phyloP scores from a whole-genome alignment of 1,284 basidiomycete species.

The Violaceomyces palustris region DNA sequence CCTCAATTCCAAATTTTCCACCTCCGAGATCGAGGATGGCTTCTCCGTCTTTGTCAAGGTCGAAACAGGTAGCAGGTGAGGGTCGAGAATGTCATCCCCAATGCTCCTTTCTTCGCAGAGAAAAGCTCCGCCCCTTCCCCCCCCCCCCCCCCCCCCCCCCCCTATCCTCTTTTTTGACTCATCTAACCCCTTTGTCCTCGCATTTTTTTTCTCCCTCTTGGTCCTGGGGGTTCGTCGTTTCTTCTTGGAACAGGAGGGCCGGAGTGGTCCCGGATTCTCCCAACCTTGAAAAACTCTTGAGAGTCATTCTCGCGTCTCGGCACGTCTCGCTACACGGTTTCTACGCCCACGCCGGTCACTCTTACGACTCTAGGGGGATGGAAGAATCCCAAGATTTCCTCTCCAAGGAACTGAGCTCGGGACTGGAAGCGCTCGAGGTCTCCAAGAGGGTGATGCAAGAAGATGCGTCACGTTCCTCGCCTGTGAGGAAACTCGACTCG shows the following conservation, averaged over 20 bases:
- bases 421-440: conserved; percentile 64
- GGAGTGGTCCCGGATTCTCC: conserved; percentile 63
- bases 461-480: conserved; percentile 6
- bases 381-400: conserved; percentile 62
- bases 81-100: no score
- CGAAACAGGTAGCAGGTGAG: conserved; percentile 70
- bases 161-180: no score
- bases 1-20: conserved; percentile 57
- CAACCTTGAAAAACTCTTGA: conserved; percentile 61
- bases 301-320: conserved; percentile 58
- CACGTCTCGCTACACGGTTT: conserved; percentile 70
- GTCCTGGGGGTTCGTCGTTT: no score
- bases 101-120: conserved; percentile 14
- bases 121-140: no score
- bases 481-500: no score
- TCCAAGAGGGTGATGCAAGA: conserved; percentile 58
- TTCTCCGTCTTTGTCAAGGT: conserved; percentile 80
- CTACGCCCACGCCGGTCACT: conserved; percentile 70
- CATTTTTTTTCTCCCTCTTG: conserved; percentile 1
- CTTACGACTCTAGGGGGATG: conserved; percentile 10
- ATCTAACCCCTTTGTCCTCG: no score
- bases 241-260: conserved; percentile 73
- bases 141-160: no score
- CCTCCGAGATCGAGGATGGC: conserved; percentile 53
- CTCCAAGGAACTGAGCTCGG: conserved; percentile 67